A percentile compares a stretch with the other conserved stretches of the same genome.
Evolutionary conservation across 306 rosid species (phyloP).

Genomic region (Glycyrrhiza uralensis): DNA sequence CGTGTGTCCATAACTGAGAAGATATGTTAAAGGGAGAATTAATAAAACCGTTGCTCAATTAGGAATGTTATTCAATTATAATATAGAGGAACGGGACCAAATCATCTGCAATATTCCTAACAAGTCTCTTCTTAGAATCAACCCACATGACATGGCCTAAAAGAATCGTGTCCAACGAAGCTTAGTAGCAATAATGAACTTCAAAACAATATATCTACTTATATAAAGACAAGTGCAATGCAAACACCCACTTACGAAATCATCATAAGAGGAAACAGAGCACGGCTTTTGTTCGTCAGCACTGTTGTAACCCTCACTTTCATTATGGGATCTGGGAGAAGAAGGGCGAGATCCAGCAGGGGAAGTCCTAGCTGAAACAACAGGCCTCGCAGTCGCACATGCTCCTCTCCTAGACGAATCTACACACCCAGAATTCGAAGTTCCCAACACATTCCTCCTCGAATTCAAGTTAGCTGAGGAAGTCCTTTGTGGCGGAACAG

Average conservation of each 20-base stretch:
- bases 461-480: slow-evolving; percentile 41
- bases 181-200: neutral
- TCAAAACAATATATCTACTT: neutral
- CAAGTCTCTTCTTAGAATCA: neutral
- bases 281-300: slow-evolving; percentile 83
- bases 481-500: slow-evolving; percentile 78
- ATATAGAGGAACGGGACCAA: neutral
- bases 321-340: slow-evolving; percentile 83
- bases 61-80: neutral
- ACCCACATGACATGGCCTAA: neutral
- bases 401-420: slow-evolving; percentile 67
- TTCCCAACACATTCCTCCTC: slow-evolving; percentile 48
- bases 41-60: neutral
- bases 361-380: slow-evolving; percentile 62
- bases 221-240: neutral
- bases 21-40: neutral
- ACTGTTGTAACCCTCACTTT: slow-evolving; percentile 86
- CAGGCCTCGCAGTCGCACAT: slow-evolving; percentile 59
- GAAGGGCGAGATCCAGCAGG: slow-evolving; percentile 75
- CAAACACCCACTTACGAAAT: slow-evolving; percentile 54
- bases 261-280: slow-evolving; percentile 66
- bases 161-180: neutral
- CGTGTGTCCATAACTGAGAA: neutral
- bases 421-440: slow-evolving; percentile 41
- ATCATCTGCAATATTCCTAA: neutral